Evolutionary conservation across 2,329 filamentous ascomycete genomes (phyloP), one percentile per base, ranked within the genome.

Genomic region (Colletotrichum trifolii): DNA sequence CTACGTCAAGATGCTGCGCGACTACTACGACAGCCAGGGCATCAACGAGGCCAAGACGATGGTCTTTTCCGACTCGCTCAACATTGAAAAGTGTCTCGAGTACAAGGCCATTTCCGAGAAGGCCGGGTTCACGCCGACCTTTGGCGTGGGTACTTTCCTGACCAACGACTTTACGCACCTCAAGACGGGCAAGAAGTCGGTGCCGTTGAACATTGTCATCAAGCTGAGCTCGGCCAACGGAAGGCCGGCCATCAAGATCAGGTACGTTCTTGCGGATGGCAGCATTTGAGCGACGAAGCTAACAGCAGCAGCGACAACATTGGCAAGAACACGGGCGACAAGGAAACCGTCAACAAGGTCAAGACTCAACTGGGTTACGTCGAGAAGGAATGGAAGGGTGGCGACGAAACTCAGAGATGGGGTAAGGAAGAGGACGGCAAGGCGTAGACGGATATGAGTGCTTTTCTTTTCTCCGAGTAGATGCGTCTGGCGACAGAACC

Each of bases 131-230:
- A 87, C 89, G 66, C 91, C 95, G 11, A 92, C 91, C 0, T 99
- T 99, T 79, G 96, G 96, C 66, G 92, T 99, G 1, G 96, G 96
- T 5, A 99, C 96, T 0, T 98, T 93, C 78, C 85, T 99, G 72
- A 99, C 96, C 4, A 97, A 99, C 73, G 96, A 99, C 77, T 99
- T 96, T 75, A 81, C 81, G n/a, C 87, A 91, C 69, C 81, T 86
- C 66, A 88, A 84, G 40, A 91, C 89, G 1, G 89, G 90, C 43
- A 88, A 89, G 70, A 98, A 97, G 79, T 97, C 94, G 0, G 88
- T 89, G 13, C 96, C 96, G 0, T 81, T 99, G 59, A 99, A 99
- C 73, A 99, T 99, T 72, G 96, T 99, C 70, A 97, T 99, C 80
- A 99, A 99, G 81, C 85, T 99, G 66, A 93, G 92, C 67, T 94